A percentile compares a stretch with the other conserved stretches of the same genome.
Conservation (phyloP, 2,329 filamentous ascomycete genomes). For the Zymoseptoria passerinii region DNA sequence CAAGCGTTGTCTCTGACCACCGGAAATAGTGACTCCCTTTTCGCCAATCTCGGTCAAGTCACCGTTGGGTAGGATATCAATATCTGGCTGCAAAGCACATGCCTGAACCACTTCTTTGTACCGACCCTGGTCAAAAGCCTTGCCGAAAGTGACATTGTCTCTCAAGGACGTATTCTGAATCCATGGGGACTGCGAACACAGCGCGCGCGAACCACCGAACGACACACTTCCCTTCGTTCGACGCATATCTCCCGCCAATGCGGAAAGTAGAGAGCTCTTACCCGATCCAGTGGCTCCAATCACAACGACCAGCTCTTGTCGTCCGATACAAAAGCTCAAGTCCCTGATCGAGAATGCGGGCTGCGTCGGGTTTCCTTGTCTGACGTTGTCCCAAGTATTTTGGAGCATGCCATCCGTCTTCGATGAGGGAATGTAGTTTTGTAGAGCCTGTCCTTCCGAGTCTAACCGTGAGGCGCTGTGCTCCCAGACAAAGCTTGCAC, state of each 20-base stretch:
- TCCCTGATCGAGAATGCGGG: slow-evolving; percentile 60
- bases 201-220: slow-evolving; percentile 72
- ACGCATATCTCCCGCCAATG: slow-evolving; percentile 89
- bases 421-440: slow-evolving; percentile 20
- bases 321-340: slow-evolving; percentile 58
- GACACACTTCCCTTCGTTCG: slow-evolving; percentile 65
- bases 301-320: slow-evolving; percentile 72
- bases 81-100: slow-evolving; percentile 68
- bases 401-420: slow-evolving; percentile 12
- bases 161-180: slow-evolving; percentile 85
- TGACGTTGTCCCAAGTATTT: slow-evolving; percentile 35
- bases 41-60: slow-evolving; percentile 89
- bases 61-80: slow-evolving; percentile 76
- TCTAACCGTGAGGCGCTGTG: slow-evolving; percentile 37
- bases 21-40: slow-evolving; percentile 81
- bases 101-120: slow-evolving; percentile 66
- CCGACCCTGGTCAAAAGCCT: slow-evolving; percentile 62
- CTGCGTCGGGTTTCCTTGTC: slow-evolving; percentile 50
- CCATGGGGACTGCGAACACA: slow-evolving; percentile 96
- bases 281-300: slow-evolving; percentile 81
- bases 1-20: slow-evolving; percentile 81
- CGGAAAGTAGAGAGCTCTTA: slow-evolving; percentile 81
- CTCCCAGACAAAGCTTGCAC: not conserved
- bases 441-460: slow-evolving; percentile 25
- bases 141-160: slow-evolving; percentile 87